Base-by-base conservation (phyloP, 371 early-diverging fungal species). In the Fennellomyces sp. region DNA sequence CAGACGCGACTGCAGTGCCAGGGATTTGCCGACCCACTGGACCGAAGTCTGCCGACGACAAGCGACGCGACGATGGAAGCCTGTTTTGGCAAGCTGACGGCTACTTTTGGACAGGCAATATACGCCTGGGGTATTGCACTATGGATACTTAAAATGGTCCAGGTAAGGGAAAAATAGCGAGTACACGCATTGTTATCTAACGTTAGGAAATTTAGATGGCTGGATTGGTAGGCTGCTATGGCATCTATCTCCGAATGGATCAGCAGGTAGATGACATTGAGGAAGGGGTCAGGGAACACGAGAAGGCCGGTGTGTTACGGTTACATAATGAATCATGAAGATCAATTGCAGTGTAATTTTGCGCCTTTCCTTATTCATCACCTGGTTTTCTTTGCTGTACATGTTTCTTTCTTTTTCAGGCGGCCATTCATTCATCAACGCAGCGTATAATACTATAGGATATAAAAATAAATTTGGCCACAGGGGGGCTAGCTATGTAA, bases 91-190 rank as follows among this genome's bases (percentile, higher is more conserved):
- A 33, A 29, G 12, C 33, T 65, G 13, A 36, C 30, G 26, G 17
- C 48, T 10, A 26, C 17, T 13, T 60, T 65, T 56, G 65, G 65
- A 55, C 13, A 28, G 2, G 42, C 55, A 12, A 55, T 65, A 10
- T 66, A 61, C 35, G 33, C 42, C 4, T 66, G 66, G 65, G 65
- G 65, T 0, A 8, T 60, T 15, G 36, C 39, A 11, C 55, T 66
- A 17, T 61, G 57, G 57, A n/a, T 53, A 12, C 31, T 61, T 12
- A 66, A 61, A 15, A 33, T 66, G 41, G 31, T 65, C 7, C 65
- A 65, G 51, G 65, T 65, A 65, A 55, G 5, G 3, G 21, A 21
- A 17, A 17, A 19, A 10, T n/a, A n/a, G n/a, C 3, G 38, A 13
- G 28, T 56, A 41, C 2, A 58, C 33, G 15, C 10, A 15, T 29